A percentile compares a stretch with the other conserved stretches of the same genome.
Evolutionary conservation across 2,329 filamentous ascomycete species (phyloP).

Genomic region (Claviceps citrina): DNA sequence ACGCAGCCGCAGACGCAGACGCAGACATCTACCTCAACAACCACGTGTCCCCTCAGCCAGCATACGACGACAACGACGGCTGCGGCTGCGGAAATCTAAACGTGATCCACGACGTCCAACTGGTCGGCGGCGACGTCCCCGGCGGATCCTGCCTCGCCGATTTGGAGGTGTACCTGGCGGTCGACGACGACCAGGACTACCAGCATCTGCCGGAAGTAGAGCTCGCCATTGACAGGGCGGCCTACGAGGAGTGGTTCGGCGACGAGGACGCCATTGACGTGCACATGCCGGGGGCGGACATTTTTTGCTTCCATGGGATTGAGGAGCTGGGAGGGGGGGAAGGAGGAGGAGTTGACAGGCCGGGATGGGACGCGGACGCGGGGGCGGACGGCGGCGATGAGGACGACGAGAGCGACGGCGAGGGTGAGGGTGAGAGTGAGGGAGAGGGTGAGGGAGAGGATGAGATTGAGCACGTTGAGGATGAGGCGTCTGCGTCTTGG

Average conservation of each 20-base stretch:
- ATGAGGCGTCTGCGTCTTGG: too few relatives aligned
- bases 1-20: too few relatives aligned
- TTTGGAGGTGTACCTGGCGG: constrained; percentile 16
- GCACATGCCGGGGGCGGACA: constrained; percentile 11
- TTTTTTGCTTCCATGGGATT: constrained; percentile 4
- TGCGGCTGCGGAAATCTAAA: constrained; percentile 8
- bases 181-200: constrained; percentile 12
- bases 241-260: constrained; percentile 13
- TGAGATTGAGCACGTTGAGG: not conserved
- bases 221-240: constrained; percentile 15
- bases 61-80: constrained; percentile 8
- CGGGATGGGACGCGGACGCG: not conserved
- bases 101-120: constrained; percentile 15
- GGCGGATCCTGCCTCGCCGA: constrained; percentile 13
- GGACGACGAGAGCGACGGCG: not conserved
- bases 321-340: constrained; percentile 1
- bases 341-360: not conserved
- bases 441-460: not conserved
- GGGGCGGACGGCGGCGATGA: not conserved
- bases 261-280: constrained; percentile 13
- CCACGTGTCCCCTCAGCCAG: constrained; percentile 8
- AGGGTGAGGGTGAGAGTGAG: not conserved
- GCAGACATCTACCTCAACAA: constrained; percentile 10
- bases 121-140: constrained; percentile 7
- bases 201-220: constrained; percentile 16